Evolutionary conservation across 495 filamentous ascomycete genomes (phyloP).

Genomic region (Cladorrhinum samala): DNA sequence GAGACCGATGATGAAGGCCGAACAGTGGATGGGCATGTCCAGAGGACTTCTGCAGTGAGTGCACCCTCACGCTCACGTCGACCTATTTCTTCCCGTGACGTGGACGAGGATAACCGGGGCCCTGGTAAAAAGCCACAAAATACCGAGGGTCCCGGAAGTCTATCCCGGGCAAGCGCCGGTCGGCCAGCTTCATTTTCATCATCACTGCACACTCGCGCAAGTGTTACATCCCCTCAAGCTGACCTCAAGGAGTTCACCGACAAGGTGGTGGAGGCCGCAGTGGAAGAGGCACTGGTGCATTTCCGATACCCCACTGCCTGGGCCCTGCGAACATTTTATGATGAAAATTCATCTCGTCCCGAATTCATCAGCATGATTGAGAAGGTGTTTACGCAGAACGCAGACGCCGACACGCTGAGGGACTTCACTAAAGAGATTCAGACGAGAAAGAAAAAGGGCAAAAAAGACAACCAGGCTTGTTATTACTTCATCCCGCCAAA

Average conservation of each 20-base stretch:
- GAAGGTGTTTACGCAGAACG: slow-evolving; percentile 41
- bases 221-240: slow-evolving; percentile 16
- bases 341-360: slow-evolving; percentile 38
- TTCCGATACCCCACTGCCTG: slow-evolving; percentile 50
- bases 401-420: slow-evolving; percentile 35
- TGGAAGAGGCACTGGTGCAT: slow-evolving; percentile 43
- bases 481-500: slow-evolving; percentile 42
- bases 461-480: slow-evolving; percentile 39
- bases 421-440: slow-evolving; percentile 38
- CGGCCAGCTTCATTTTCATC: slow-evolving; percentile 11
- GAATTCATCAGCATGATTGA: slow-evolving; percentile 42
- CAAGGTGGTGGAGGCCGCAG: slow-evolving; percentile 32
- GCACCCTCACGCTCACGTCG: slow-evolving; percentile 16
- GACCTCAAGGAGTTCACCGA: slow-evolving; percentile 29
- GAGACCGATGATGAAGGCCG: slow-evolving; percentile 6
- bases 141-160: slow-evolving; percentile 12
- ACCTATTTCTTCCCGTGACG: slow-evolving; percentile 14
- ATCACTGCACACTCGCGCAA: slow-evolving; percentile 12
- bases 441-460: slow-evolving; percentile 45
- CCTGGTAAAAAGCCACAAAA: slow-evolving; percentile 14
- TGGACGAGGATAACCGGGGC: slow-evolving; percentile 20
- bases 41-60: slow-evolving; percentile 4
- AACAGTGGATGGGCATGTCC: slow-evolving; percentile 2
- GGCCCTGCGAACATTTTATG: slow-evolving; percentile 48
- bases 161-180: slow-evolving; percentile 19